Evolutionary conservation across 768 basidiomycete species (phyloP), one percentile per base, ranked within the genome.

Genomic region (Amanita pallidorosea): DNA sequence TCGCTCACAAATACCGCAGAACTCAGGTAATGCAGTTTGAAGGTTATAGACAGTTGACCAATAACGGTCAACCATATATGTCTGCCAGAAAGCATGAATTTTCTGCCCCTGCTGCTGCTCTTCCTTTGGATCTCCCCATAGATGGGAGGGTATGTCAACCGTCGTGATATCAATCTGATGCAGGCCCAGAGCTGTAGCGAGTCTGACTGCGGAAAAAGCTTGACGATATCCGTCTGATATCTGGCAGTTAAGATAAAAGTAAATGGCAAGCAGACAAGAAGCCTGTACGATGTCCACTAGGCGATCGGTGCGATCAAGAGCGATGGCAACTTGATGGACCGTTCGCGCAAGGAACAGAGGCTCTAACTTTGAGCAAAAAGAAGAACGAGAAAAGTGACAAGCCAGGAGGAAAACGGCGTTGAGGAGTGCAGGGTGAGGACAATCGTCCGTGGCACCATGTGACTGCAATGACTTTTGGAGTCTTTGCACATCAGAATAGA

Each of bases 361-460:
- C 57, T 81, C 75, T 34, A 79, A 61, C 9, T 66, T 68, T 33
- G 67, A 60, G 56, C 69, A 67, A 29, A 60, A 55, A 27, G 72
- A 66, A 4, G 65, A 68, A 15, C 67, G 68, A 34, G 76, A 66
- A 57, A 80, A 80, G 56, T 79, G 73, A 56, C 76, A 78, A 3
- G 72, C 79, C 46, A 82, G 65, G 47, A 83, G 74, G 59, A 74
- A 80, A 27, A 82, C 74, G n/a, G 80, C 75, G 57, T 78, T 78
- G 56, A 76, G 66, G 31, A 84, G 71, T 2, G 80, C 76, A 1
- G 81, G 75, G 58, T 82, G 80, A 2, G 77, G 73, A 15, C 57
- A 58, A 43, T 54, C 52, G 31, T 55, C 47, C 54, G 59, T 56
- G 45, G 54, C 55, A 7, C 53, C 52, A 31, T 55, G 57, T 17